Evolutionary conservation across 2,329 filamentous ascomycete species (phyloP), one percentile per base, ranked within the genome.

Genomic region (Clonostachys rosea): DNA sequence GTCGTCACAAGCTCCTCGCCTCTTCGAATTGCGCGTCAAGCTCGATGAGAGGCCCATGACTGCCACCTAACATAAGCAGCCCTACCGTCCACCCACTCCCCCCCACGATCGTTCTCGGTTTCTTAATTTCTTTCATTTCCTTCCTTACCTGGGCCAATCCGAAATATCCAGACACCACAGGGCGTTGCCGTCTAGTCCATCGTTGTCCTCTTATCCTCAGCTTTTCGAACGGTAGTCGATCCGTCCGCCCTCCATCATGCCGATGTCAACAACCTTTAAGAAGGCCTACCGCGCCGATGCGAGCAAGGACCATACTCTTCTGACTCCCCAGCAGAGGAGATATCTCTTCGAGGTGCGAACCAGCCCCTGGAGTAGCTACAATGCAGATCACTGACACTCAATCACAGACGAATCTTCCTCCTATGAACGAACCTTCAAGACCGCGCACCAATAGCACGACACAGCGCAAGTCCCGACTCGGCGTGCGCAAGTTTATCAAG

Each of bases 401-500:
- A 30, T 30, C 37, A 18, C 60, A 58, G 73, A 63, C 59, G 49
- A 71, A 54, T 52, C 58, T 68, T 52, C 73, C 52, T 24, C 59
- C 53, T 12, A 59, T 59, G 14, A 65, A 57, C 54, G 66, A 68
- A 45, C 44, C 58, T 49, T 56, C 59, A 55, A 49, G 53, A 48
- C 52, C 52, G 47, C 24, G 24, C 24, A 30, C 24, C 24, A 30
- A 30, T 30, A 54, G 53, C 51, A 50, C 50, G 17, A 57, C 58
- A 37, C 54, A 59, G 44, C 53, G 57, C 30, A 63, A 65, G 34
- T 72, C 72, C 17, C 70, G 71, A 42, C 67, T 84, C 16, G 81
- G 82, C 18, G 61, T 87, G 50, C 78, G 82, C 50, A 76, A 76
- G 47, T 82, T 88, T 58, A 56, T 89, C 40, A 74, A 71, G 50